phyloP scores from a whole-genome alignment of 2,329 filamentous ascomycete species.

The Nothophoma quercina region DNA sequence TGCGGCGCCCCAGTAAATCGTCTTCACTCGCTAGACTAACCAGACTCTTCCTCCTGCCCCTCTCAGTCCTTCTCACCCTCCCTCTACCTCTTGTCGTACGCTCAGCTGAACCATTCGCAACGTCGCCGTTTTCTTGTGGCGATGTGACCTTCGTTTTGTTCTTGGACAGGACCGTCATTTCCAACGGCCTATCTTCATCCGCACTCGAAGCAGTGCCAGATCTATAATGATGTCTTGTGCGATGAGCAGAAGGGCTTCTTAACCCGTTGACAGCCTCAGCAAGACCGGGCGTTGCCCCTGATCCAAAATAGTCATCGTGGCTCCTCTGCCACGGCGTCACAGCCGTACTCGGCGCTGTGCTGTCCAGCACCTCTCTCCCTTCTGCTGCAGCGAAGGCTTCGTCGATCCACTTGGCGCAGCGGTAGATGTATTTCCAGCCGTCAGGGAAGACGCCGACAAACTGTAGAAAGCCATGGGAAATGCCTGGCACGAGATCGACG shows the following conservation, averaged over 20 bases:
- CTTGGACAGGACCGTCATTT: slow-evolving; percentile 67
- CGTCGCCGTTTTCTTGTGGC: slow-evolving; percentile 10
- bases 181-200: slow-evolving; percentile 81
- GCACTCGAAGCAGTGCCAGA: slow-evolving; percentile 68
- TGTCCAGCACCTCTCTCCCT: slow-evolving; percentile 10
- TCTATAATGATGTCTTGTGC: slow-evolving; percentile 56
- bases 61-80: slow-evolving; percentile 37
- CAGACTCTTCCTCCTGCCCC: slow-evolving; percentile 50
- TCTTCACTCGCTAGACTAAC: slow-evolving; percentile 58
- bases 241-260: slow-evolving; percentile 44
- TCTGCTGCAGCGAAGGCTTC: slow-evolving; percentile 69
- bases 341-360: slow-evolving; percentile 19
- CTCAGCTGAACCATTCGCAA: neutral
- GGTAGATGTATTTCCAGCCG: slow-evolving; percentile 85
- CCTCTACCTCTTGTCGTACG: slow-evolving; percentile 28
- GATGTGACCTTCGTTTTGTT: slow-evolving; percentile 29
- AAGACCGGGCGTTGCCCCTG: slow-evolving; percentile 72
- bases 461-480: slow-evolving; percentile 92
- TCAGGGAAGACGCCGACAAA: slow-evolving; percentile 89
- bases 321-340: slow-evolving; percentile 50
- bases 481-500: slow-evolving; percentile 83
- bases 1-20: slow-evolving; percentile 57
- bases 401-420: slow-evolving; percentile 81
- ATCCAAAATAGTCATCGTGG: slow-evolving; percentile 81
- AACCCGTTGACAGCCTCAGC: slow-evolving; percentile 71